Base-by-base conservation (phyloP, 2,329 filamentous ascomycete species). In the Sclerotinia minor region DNA sequence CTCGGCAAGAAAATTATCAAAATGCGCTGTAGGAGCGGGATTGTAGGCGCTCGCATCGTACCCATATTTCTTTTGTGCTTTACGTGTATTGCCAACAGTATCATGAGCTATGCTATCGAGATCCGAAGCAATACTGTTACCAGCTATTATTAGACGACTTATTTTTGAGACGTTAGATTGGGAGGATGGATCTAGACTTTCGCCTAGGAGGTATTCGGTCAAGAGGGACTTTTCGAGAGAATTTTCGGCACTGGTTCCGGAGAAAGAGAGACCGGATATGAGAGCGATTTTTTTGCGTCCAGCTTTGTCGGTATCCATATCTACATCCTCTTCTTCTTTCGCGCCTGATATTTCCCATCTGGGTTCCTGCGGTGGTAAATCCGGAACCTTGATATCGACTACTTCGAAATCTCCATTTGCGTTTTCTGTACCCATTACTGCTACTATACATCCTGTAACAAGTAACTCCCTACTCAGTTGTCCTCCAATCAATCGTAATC, bases 341-440 rank as follows among this genome's bases (percentile, higher is more conserved):
- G 73, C 71, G 71, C 89, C 84, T 9, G 89, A 85, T 38, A 89
- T 81, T 64, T 89, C 84, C 92, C 93, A 97, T 41, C 94, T 87
- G 61, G 86, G 84, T 17, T 92, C 90, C 75, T 99, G 95, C 0
- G 88, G 87, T 21, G 94, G 85, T 5, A 99, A 80, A 76, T 97
- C 93, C 8, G 95, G 92, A 54, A 96, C 89, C 76, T 94, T 92
- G 72, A 97, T 83, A 78, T 97, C 94, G 52, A 98, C 84, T 8
- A 97, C 90, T 74, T 98, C 93, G 69, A 99, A 93, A 73, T 97
- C 92, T 71, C 95, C 95, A 79, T 94, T 90, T 64, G 87, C 84
- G 75, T 97, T 97, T 77, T 99, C 95, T 0, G 93, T 97, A 47
- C 95, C 95, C 81, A 99, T 87, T 3, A 94, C 93, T n/a, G 93